Percentiles rank a stretch among this genome's conserved stretches.
Conservation (phyloP, 169 alveolate genomes). For the Plasmodium gonderi region DNA sequence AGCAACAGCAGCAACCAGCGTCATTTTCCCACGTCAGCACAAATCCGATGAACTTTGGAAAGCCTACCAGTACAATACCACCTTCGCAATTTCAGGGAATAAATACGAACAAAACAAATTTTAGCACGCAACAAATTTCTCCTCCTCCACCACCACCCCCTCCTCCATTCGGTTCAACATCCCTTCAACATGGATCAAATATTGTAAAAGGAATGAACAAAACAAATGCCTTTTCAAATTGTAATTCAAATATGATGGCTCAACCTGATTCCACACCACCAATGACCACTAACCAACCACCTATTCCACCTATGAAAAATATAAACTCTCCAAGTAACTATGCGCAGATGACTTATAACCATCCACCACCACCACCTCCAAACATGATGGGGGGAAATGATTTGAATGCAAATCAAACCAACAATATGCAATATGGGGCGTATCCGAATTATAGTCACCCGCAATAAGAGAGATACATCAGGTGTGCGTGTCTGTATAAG, state of each 20-base stretch:
- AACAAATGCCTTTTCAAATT: slow-evolving; percentile 17
- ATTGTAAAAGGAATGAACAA: slow-evolving; percentile 13
- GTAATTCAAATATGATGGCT: slow-evolving; percentile 24
- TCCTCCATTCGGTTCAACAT: slow-evolving; percentile 1
- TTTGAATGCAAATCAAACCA: neutral
- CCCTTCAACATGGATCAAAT: neutral
- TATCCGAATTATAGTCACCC: slow-evolving; percentile 59
- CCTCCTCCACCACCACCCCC: slow-evolving; percentile 57
- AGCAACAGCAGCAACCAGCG: neutral
- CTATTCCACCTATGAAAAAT: neutral
- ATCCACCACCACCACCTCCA: slow-evolving; percentile 30
- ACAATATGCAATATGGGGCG: slow-evolving; percentile 8
- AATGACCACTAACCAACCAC: neutral
- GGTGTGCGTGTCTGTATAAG: no score
- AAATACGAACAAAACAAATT: slow-evolving; percentile 39
- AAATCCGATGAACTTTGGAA: slow-evolving; percentile 3
- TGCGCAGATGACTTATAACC: slow-evolving; percentile 4
- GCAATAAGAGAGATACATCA: no score
- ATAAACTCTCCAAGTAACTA: neutral
- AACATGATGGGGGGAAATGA: slow-evolving; percentile 23
- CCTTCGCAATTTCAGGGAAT: slow-evolving; percentile 28
- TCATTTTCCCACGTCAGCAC: neutral
- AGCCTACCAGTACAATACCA: neutral
- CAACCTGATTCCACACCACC: slow-evolving; percentile 1
- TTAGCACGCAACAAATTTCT: slow-evolving; percentile 13